Evolutionary conservation across 257 asterid species (phyloP).

Genomic region (Nyctanthes arbortristis): DNA sequence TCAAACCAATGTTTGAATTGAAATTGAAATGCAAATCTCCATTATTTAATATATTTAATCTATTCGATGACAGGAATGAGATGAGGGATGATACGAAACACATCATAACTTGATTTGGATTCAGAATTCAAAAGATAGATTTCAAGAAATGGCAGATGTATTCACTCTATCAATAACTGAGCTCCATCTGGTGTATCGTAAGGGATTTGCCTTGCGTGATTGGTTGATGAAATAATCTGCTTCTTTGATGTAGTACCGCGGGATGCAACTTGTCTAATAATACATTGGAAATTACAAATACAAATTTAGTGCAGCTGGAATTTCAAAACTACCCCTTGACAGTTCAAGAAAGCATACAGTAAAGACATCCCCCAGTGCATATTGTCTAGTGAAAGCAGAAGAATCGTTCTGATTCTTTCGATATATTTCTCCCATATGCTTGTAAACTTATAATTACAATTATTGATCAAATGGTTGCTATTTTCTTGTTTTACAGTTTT

Average conservation of each 20-base stretch:
- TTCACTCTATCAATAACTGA: no score
- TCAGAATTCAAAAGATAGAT: no score
- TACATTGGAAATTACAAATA: background rate
- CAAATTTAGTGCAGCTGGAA: background rate
- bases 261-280: no score
- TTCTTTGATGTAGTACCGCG: background rate
- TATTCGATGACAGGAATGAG: no score
- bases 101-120: no score
- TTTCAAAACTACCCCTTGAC: background rate
- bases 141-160: no score
- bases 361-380: background rate
- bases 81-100: no score
- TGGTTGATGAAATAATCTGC: background rate
- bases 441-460: background rate
- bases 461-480: background rate
- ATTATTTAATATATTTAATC: no score
- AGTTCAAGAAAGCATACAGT: background rate
- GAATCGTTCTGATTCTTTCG: background rate
- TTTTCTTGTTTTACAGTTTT: background rate
- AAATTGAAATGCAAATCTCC: no score
- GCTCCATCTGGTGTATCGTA: no score
- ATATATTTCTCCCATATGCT: background rate
- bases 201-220: no score
- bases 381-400: background rate
- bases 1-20: no score